Evolutionary conservation across 2,329 filamentous ascomycete genomes (phyloP).

Genomic region (Epichloe baconii): DNA sequence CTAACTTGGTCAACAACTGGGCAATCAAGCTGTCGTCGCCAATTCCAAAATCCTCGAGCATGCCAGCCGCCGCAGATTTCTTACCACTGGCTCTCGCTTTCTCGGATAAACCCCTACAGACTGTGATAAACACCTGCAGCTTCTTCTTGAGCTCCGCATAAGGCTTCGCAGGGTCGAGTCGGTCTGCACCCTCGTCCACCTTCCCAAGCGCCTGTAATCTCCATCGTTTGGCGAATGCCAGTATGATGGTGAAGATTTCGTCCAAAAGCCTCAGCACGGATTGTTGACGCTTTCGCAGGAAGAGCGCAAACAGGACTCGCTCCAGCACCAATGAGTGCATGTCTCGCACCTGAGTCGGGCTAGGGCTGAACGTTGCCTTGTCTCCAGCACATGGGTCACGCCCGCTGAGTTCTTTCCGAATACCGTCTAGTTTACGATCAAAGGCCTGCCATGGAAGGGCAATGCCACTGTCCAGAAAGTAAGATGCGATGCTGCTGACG

Average conservation of each 20-base stretch:
- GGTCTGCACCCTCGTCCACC: conserved; percentile 7
- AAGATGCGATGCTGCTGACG: conserved; percentile 55
- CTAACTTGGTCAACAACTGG: conserved; percentile 54
- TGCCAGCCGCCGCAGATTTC: conserved; percentile 1
- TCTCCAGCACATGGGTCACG: conserved; percentile 25
- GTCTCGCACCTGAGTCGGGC: conserved; percentile 53
- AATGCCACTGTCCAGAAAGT: conserved; percentile 72
- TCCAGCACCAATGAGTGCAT: conserved; percentile 64
- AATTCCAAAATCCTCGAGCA: conserved; percentile 19
- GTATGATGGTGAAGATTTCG: conserved; percentile 59
- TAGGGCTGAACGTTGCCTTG: conserved; percentile 38
- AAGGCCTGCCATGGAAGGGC: conserved; percentile 61
- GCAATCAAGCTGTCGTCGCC: conserved; percentile 47
- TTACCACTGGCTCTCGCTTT: conserved; percentile 34
- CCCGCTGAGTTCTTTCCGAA: conserved; percentile 43
- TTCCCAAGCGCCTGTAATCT: conserved; percentile 25
- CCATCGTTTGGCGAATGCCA: conserved; percentile 51
- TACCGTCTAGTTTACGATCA: conserved; percentile 46
- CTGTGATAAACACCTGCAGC: conserved; percentile 59
- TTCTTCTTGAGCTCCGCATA: conserved; percentile 59
- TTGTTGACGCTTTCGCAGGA: conserved; percentile 62
- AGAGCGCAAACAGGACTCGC: conserved; percentile 57
- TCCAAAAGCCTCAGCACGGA: conserved; percentile 62
- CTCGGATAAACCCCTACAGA: conserved; percentile 54
- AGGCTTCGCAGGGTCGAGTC: conserved; percentile 26